Evolutionary conservation across 2,329 filamentous ascomycete genomes (phyloP).

Genomic region (Fusarium xyrophilum): DNA sequence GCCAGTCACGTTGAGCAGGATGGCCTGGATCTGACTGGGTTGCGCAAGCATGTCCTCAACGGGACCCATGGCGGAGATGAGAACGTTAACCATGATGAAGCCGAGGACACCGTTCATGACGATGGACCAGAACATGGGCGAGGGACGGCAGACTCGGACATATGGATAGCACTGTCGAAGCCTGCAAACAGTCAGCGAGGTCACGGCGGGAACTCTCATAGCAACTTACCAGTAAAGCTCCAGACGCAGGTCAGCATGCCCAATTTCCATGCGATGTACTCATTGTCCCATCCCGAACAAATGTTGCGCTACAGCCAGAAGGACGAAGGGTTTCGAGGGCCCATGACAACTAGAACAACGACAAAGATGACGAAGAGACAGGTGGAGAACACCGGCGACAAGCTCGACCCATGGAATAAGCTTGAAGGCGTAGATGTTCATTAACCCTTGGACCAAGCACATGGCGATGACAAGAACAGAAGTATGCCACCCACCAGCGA

Average conservation of each 20-base stretch:
- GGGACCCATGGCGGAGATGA: slow-evolving; percentile 39
- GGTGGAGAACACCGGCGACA: slow-evolving; percentile 34
- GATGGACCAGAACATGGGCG: slow-evolving; percentile 42
- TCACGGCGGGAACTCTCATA: no score
- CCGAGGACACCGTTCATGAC: slow-evolving; percentile 40
- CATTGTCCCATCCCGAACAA: slow-evolving; percentile 36
- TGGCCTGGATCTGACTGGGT: slow-evolving; percentile 36
- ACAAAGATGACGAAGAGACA: slow-evolving; percentile 37
- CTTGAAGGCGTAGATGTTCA: slow-evolving; percentile 35
- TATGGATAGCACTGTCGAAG: slow-evolving; percentile 39
- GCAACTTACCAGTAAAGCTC: slow-evolving; percentile 36
- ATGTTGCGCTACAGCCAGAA: slow-evolving; percentile 36
- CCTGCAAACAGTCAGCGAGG: neutral
- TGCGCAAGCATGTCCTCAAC: slow-evolving; percentile 36
- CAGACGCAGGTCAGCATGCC: slow-evolving; percentile 40
- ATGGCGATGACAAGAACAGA: slow-evolving; percentile 38
- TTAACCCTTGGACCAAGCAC: slow-evolving; percentile 33
- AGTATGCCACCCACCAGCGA: slow-evolving; percentile 37
- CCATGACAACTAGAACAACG: slow-evolving; percentile 38
- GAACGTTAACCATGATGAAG: slow-evolving; percentile 40
- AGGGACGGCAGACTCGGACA: slow-evolving; percentile 39
- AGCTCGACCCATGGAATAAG: slow-evolving; percentile 39
- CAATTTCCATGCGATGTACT: slow-evolving; percentile 37
- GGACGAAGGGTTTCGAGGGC: slow-evolving; percentile 26
- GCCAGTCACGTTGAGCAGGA: slow-evolving; percentile 29